These are phyloP conservation scores for Aspergillus baeticus DNA, from an alignment of 495 filamentous ascomycete genomes.

Conservation along the genomic window DNA sequence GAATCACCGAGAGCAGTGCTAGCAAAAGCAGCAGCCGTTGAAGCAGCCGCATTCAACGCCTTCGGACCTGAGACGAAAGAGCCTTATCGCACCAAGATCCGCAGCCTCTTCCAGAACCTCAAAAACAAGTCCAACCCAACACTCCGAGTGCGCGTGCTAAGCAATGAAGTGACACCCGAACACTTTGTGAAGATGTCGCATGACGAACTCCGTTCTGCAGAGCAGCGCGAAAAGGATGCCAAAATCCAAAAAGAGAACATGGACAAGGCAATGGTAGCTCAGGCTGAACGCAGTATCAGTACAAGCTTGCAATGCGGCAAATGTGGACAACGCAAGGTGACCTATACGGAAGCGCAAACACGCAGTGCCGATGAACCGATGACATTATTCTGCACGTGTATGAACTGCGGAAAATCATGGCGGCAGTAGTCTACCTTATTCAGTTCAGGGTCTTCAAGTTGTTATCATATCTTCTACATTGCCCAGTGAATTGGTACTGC, in stretches of 20 bases:
- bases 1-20: conserved; percentile 57
- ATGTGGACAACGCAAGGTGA: conserved; percentile 89
- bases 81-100: conserved; percentile 80
- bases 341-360: conserved; percentile 94
- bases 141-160: conserved; percentile 72
- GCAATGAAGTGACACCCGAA: conserved; percentile 65
- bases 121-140: conserved; percentile 84
- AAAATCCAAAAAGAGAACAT: conserved; percentile 85
- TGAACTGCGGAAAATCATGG: conserved; percentile 53
- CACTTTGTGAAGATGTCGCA: conserved; percentile 71
- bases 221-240: conserved; percentile 64
- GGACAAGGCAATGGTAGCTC: conserved; percentile 89
- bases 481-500: not conserved
- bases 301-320: conserved; percentile 82
- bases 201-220: conserved; percentile 76
- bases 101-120: conserved; percentile 87
- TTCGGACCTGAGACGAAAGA: conserved; percentile 65
- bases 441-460: not conserved
- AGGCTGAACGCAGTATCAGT: conserved; percentile 83
- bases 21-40: conserved; percentile 65
- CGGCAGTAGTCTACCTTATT: conserved; percentile 31
- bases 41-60: conserved; percentile 65
- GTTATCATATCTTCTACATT: conserved; percentile 1
- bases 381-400: conserved; percentile 48
- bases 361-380: conserved; percentile 78